Base-by-base conservation (phyloP, 163 green algal species). In the Chlorella variabilis region DNA sequence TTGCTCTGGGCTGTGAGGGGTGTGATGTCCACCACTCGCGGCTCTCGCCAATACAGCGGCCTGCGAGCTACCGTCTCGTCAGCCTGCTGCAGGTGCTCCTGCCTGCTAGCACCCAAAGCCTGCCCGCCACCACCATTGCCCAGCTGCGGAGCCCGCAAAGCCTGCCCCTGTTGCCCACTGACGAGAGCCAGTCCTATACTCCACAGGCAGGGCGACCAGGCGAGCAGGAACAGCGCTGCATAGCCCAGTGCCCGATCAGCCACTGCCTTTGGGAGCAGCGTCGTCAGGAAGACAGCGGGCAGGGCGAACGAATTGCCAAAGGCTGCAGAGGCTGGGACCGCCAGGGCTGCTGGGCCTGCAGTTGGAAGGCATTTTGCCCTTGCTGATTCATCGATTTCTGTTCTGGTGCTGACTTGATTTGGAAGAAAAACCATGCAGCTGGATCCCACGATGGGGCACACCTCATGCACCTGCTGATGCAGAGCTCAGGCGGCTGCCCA, bases 301-400 rank as follows among this genome's bases (percentile, higher is more conserved):
- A 93, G 83, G 45, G 89, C 92, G 62, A 93, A 85, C n/a, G 68
- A 81, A 71, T 93, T 93, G 70, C 88, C 87, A 83, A 93, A 93
- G 27, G 86, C 82, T 70, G 85, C 90, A 0, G 75, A 71, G 0
- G 77, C 66, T 0, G 66, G 39, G 27, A 89, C n/a, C n/a, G n/a
- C 69, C 61, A 91, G 75, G 65, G 87, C 51, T 21, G 71, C 69
- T 4, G 78, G 87, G 56, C 88, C 87, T 88, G 78, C 68, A 49
- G 3, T 34, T 27, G 23, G 7, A 4, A 59, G 59, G 59, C 65
- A 69, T 8, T 41, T 20, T 8, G 61, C 15, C 5, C 20, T n/a
- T n/a, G n/a, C n/a, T n/a, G n/a, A n/a, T n/a, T n/a, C n/a, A n/a
- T n/a, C n/a, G n/a, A n/a, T n/a, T n/a, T n/a, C n/a, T n/a, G n/a